phyloP scores from a whole-genome alignment of 192 early-diverging fungal species.

The Paraglomus occultum region DNA sequence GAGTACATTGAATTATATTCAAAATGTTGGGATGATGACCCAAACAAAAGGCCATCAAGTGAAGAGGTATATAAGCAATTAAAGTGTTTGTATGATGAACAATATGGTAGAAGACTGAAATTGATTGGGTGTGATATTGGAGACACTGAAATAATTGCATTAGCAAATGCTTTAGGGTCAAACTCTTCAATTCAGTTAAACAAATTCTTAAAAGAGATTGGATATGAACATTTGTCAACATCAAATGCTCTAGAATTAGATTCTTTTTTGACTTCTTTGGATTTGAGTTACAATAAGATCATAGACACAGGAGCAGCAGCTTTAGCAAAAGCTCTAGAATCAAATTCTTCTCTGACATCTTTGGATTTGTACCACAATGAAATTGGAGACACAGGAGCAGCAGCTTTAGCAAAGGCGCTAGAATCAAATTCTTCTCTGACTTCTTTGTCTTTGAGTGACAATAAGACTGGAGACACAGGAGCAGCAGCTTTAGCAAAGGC shows the following conservation, averaged over 20 bases:
- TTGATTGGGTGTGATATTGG: no score
- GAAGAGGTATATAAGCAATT: no score
- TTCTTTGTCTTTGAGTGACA: neutral
- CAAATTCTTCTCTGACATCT: constrained; percentile 14
- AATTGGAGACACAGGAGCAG: neutral
- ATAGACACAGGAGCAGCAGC: neutral
- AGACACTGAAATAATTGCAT: no score
- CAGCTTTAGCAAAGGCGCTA: neutral
- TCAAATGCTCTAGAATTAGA: neutral
- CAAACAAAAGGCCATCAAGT: no score
- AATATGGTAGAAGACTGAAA: no score
- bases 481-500: neutral
- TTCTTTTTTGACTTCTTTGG: neutral
- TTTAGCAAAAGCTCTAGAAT: neutral
- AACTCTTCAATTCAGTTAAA: no score
- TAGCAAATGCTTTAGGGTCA: no score
- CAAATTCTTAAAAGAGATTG: no score
- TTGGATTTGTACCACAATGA: neutral
- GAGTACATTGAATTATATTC: no score
- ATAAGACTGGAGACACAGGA: neutral
- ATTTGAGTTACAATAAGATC: neutral
- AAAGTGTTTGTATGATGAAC: no score
- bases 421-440: constrained; percentile 1
- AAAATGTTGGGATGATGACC: no score
- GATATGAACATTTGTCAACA: neutral